Percentiles rank a stretch among this genome's conserved stretches.
Evolutionary conservation across 148 eudicot genomes (phyloP).

Genomic region (Persicaria maculosa): DNA sequence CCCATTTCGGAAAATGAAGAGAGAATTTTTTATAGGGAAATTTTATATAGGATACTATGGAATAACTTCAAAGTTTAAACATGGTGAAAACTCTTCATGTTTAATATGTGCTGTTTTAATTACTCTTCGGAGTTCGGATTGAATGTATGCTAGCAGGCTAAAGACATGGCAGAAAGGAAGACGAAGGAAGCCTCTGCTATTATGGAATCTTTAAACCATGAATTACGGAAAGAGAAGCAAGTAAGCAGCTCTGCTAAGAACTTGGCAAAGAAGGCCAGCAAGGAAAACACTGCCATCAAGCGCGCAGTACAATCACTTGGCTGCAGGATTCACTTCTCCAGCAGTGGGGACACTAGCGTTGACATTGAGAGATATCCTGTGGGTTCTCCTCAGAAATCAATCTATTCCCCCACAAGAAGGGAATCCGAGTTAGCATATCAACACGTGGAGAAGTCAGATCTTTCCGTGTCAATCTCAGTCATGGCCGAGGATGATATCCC

Average conservation of each 20-base stretch:
- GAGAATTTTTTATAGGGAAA: not conserved
- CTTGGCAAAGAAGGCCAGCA: slow-evolving; percentile 52
- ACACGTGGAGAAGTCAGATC: slow-evolving; percentile 55
- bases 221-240: slow-evolving; percentile 67
- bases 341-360: slow-evolving; percentile 58
- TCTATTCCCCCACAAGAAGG: slow-evolving; percentile 29
- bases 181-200: slow-evolving; percentile 41
- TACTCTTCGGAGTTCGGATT: slow-evolving; percentile 18
- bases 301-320: slow-evolving; percentile 88
- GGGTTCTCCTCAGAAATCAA: slow-evolving; percentile 34
- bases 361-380: slow-evolving; percentile 51
- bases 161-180: slow-evolving; percentile 69
- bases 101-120: not conserved
- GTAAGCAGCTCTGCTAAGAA: slow-evolving; percentile 56
- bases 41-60: not conserved
- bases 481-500: slow-evolving; percentile 45
- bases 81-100: not conserved
- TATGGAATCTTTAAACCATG: slow-evolving; percentile 51
- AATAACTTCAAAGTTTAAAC: not conserved
- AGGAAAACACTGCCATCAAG: slow-evolving; percentile 75
- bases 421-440: slow-evolving; percentile 30
- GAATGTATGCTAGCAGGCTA: slow-evolving; percentile 47
- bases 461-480: slow-evolving; percentile 45
- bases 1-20: not conserved
- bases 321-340: slow-evolving; percentile 72